Evolutionary conservation across 169 alveolate genomes (phyloP).

Genomic region (Eimeria praecox): DNA sequence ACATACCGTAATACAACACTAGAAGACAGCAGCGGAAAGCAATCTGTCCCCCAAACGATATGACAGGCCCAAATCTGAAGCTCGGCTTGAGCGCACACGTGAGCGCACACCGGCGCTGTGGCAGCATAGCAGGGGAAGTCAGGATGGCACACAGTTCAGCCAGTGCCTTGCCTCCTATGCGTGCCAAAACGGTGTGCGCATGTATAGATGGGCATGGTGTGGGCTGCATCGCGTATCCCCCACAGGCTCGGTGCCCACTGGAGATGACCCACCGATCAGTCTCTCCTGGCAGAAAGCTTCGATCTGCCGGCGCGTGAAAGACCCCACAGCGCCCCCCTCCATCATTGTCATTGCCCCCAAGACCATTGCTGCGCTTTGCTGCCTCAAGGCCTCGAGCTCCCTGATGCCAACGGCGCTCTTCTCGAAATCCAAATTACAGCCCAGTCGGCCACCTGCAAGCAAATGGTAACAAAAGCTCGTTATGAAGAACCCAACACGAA

Average conservation of each 20-base stretch:
- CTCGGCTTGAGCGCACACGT: not conserved
- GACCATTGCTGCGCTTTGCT: constrained; percentile 72
- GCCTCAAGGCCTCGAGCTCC: constrained; percentile 42
- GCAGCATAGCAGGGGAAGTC: not conserved
- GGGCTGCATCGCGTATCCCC: not conserved
- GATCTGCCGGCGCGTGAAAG: constrained; percentile 88
- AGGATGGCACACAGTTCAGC: not conserved
- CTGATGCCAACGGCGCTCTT: not conserved
- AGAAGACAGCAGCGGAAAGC: not conserved
- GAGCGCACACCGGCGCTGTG: not conserved
- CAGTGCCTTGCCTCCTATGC: not conserved
- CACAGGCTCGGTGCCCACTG: not conserved
- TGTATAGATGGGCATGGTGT: not conserved
- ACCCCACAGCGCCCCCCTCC: constrained; percentile 93
- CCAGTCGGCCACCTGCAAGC: constrained; percentile 64
- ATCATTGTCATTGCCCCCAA: constrained; percentile 86
- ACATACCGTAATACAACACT: not conserved
- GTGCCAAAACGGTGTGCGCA: not conserved
- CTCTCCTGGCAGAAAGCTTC: constrained; percentile 90
- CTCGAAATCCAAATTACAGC: not conserved
- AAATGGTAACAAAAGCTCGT: not conserved
- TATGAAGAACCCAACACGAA: not conserved
- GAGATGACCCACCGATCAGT: constrained; percentile 82
- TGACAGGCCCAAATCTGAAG: not conserved
- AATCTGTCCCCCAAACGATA: not conserved